These are phyloP conservation scores for Arabidopsis suecica DNA, from an alignment of 345 rosid genomes.

Conservation along the genomic window DNA sequence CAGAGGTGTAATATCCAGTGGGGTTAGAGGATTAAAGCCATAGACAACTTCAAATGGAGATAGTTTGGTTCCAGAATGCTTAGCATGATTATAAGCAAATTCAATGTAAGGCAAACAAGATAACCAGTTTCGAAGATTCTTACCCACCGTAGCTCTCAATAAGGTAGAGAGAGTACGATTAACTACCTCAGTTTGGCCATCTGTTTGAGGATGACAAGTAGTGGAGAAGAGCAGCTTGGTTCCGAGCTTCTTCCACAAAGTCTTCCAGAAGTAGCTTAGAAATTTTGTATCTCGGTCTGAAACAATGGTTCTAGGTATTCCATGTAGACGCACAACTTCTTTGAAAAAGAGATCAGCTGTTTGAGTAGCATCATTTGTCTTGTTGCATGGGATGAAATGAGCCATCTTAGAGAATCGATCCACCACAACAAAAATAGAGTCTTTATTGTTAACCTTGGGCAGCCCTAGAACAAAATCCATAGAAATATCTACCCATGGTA, in stretches of 20 bases:
- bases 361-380: background rate
- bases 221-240: background rate
- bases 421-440: background rate
- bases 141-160: too few relatives aligned
- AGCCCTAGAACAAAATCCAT: too few relatives aligned
- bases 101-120: too few relatives aligned
- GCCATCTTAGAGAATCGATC: background rate
- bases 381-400: background rate
- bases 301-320: conserved; percentile 20
- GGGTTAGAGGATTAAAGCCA: background rate
- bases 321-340: background rate
- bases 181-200: background rate
- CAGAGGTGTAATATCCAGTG: conserved; percentile 31
- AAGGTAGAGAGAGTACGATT: too few relatives aligned
- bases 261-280: background rate
- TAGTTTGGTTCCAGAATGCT: too few relatives aligned
- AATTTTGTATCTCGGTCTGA: conserved; percentile 22
- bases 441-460: background rate
- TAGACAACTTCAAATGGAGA: background rate
- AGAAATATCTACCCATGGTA: background rate
- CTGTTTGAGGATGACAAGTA: background rate
- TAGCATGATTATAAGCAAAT: too few relatives aligned
- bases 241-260: background rate
- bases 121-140: too few relatives aligned
- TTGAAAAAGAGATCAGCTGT: background rate